These are phyloP conservation scores for Kalanchoe fedtschenkoi DNA, from an alignment of 164 flowering plant species.

Conservation along the genomic window DNA sequence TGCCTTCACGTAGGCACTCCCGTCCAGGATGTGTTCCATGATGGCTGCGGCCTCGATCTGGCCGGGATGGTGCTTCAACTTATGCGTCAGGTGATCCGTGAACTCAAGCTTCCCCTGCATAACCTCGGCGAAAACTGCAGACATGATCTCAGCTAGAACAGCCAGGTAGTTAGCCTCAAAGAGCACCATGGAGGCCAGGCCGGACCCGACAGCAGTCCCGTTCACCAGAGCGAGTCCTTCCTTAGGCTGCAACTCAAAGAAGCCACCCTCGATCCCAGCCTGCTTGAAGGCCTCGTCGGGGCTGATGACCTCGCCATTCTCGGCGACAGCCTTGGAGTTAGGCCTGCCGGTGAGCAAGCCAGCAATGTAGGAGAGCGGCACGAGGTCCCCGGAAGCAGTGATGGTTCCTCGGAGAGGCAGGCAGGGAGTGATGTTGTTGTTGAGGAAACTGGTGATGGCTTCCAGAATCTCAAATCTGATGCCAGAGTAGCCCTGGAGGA, in stretches of 20 bases:
- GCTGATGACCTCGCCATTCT: slow-evolving; percentile 15
- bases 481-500: slow-evolving; percentile 33
- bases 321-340: slow-evolving; percentile 17
- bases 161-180: slow-evolving; percentile 30
- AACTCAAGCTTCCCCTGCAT: too few species aligned
- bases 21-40: slow-evolving; percentile 26
- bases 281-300: slow-evolving; percentile 20
- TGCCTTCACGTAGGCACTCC: slow-evolving; percentile 26
- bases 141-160: slow-evolving; percentile 22
- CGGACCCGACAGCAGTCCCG: slow-evolving; percentile 36
- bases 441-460: slow-evolving; percentile 23
- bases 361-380: slow-evolving; percentile 35
- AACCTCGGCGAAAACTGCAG: slow-evolving; percentile 31
- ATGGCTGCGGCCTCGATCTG: slow-evolving; percentile 37
- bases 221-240: slow-evolving; percentile 37
- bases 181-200: slow-evolving; percentile 26
- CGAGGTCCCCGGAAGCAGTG: slow-evolving; percentile 38
- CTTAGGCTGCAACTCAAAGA: too few species aligned
- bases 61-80: slow-evolving; percentile 37
- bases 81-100: slow-evolving; percentile 28
- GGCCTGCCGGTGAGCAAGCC: slow-evolving; percentile 28
- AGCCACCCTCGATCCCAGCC: slow-evolving; percentile 21
- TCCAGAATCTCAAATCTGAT: slow-evolving; percentile 32
- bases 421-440: slow-evolving; percentile 17
- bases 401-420: slow-evolving; percentile 30